These are phyloP conservation scores for Alternaria triticina DNA, from an alignment of 2,329 filamentous ascomycete species.

Conservation along the genomic window DNA sequence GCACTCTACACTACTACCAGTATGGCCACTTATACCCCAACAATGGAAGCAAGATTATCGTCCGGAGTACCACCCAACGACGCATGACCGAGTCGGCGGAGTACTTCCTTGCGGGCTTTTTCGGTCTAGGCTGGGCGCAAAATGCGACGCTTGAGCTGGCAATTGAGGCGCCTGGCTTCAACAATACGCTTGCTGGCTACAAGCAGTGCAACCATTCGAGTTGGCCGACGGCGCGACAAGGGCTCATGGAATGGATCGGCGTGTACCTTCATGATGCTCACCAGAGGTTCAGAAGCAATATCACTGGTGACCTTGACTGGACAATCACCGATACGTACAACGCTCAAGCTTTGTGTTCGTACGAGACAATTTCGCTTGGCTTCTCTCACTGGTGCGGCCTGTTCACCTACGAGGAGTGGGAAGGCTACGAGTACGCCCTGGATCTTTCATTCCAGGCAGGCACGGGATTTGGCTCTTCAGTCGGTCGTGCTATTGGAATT, in stretches of 20 bases:
- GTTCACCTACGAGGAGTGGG: conserved; percentile 78
- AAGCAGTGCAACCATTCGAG: conserved; percentile 69
- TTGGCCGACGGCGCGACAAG: conserved; percentile 55
- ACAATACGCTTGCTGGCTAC: conserved; percentile 74
- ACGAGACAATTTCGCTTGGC: conserved; percentile 78
- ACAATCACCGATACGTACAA: conserved; percentile 55
- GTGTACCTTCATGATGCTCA: conserved; percentile 72
- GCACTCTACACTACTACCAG: conserved; percentile 74
- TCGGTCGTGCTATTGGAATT: conserved; percentile 73
- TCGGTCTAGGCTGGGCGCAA: conserved; percentile 74
- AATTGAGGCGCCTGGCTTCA: conserved; percentile 68
- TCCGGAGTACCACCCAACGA: conserved; percentile 76
- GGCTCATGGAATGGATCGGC: conserved; percentile 64
- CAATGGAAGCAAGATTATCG: conserved; percentile 73
- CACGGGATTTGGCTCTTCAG: conserved; percentile 68
- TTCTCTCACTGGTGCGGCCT: conserved; percentile 76
- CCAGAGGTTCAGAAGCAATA: conserved; percentile 62
- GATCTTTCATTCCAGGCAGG: conserved; percentile 70
- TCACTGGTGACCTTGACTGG: conserved; percentile 49
- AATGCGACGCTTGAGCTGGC: conserved; percentile 76
- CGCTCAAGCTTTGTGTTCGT: conserved; percentile 76
- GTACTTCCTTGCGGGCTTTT: conserved; percentile 80
- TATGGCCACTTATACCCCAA: conserved; percentile 73
- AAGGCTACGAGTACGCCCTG: conserved; percentile 72
- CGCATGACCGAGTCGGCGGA: conserved; percentile 79